A percentile compares a stretch with the other conserved stretches of the same genome.
These are phyloP conservation scores for Syzygium jambos DNA, from an alignment of 345 rosid species.

Conservation along the genomic window DNA sequence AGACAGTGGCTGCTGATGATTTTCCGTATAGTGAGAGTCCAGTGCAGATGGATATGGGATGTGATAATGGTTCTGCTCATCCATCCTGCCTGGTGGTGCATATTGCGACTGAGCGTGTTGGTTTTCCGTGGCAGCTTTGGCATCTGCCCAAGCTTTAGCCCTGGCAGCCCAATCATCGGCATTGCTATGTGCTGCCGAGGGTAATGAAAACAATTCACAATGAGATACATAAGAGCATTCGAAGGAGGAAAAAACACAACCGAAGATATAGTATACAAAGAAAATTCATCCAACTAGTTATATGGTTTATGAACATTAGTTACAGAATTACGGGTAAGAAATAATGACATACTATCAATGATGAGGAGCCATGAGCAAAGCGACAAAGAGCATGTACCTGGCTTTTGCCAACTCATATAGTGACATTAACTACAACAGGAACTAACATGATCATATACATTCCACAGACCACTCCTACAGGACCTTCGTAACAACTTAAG, in stretches of 20 bases:
- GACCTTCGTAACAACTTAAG: neutral
- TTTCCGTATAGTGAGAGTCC: slow-evolving; percentile 50
- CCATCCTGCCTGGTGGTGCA: slow-evolving; percentile 30
- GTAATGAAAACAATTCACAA: neutral
- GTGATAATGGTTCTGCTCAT: slow-evolving; percentile 37
- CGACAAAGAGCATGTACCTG: neutral
- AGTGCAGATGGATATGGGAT: slow-evolving; percentile 37
- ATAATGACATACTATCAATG: neutral
- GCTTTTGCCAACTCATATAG: neutral
- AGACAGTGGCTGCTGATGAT: slow-evolving; percentile 39
- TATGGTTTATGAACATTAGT: neutral
- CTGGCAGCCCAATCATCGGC: slow-evolving; percentile 92
- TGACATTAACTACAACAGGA: neutral
- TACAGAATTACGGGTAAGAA: neutral
- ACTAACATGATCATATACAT: neutral
- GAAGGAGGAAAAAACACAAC: neutral
- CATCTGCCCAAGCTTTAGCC: slow-evolving; percentile 91
- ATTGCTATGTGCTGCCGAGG: slow-evolving; percentile 37
- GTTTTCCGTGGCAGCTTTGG: slow-evolving; percentile 44
- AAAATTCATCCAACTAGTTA: neutral
- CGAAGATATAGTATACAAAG: neutral
- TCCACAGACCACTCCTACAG: neutral
- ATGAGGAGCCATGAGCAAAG: neutral
- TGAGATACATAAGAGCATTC: neutral
- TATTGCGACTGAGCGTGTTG: slow-evolving; percentile 45